Evolutionary conservation across 2,329 filamentous ascomycete genomes (phyloP).

Genomic region (Dothideomycetes sp.): DNA sequence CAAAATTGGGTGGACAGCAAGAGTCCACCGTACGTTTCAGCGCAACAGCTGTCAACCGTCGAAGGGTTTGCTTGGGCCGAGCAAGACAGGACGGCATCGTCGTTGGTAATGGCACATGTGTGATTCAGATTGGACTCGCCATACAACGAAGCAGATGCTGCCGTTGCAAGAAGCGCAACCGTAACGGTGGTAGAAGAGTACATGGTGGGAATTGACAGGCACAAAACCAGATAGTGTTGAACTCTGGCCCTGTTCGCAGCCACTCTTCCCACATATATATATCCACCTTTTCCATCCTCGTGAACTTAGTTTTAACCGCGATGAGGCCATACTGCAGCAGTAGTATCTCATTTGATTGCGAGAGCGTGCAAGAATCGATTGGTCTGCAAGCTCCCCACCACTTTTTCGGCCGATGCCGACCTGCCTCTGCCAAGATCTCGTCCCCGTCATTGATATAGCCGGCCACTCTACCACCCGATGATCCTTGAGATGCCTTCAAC

Average conservation of each 20-base stretch:
- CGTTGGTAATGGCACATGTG: conserved; percentile 41
- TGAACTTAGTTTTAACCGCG: not conserved
- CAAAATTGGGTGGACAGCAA: conserved; percentile 56
- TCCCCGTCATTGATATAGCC: too few relatives aligned
- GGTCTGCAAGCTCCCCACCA: not conserved
- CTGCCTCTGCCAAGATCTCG: not conserved
- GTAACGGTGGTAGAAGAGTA: not conserved
- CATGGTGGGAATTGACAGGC: not conserved
- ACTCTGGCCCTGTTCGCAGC: not conserved
- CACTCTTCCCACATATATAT: not conserved
- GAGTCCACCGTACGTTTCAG: conserved; percentile 56
- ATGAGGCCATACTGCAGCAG: conserved; percentile 11
- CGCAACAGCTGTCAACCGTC: conserved; percentile 52
- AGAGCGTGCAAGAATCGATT: conserved; percentile 10
- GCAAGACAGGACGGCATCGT: conserved; percentile 37
- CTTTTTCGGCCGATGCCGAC: not conserved
- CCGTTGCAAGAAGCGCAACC: conserved; percentile 13
- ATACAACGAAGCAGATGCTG: conserved; percentile 33
- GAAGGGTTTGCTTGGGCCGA: conserved; percentile 34
- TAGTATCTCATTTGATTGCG: not conserved
- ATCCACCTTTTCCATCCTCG: too few relatives aligned
- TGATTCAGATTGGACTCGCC: conserved; percentile 46
- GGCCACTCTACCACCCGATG: too few relatives aligned
- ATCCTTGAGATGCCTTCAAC: too few relatives aligned
- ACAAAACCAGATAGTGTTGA: conserved; percentile 4